Evolutionary conservation across 257 asterid genomes (phyloP), one percentile per base, ranked within the genome.

Genomic region (Ehretia macrophylla): DNA sequence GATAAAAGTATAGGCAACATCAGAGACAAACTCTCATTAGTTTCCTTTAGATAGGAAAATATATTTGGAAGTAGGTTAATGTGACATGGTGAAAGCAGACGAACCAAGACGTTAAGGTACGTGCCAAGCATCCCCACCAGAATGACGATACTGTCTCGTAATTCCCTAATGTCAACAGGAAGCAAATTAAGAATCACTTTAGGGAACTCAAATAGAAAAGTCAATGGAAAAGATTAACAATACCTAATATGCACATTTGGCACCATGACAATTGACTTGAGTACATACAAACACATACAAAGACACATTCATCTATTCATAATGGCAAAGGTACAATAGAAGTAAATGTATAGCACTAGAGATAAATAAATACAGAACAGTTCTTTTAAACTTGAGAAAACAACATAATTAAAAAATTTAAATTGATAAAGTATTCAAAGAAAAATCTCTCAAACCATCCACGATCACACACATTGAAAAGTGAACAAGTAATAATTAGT

Each of bases 31-130:
- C 35, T 1, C 4, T 27, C 6, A 6, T n/a, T 27, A 27, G 35
- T 27, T 27, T 6, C 6, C 6, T 27, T 27, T 6, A 27, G 35
- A 27, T 27, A 27, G 35, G 6, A 27, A 27, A 6, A 27, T 27
- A 27, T 6, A 27, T 6, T 27, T 27, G 35, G 35, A 27, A 27
- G 35, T 3, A 27, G 35, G 35, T 27, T 27, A 27, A 27, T 27
- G 35, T 27, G 5, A 56, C 51, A 44, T 20, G 58, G 65, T 50
- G 57, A 59, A 47, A 46, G 55, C 14, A 55, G 59, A 79, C 95
- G 39, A 58, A 92, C 99, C 95, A 93, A 75, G 72, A 93, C 92
- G 78, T 85, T 93, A 67, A 86, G 94, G 80, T 93, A 93, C 1
- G 96, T 89, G 63, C 67, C 78, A 61, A 85, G 79, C 99, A 93